Evolutionary conservation across 331 rosid genomes (phyloP).

Genomic region (Pyracantha coccinea): DNA sequence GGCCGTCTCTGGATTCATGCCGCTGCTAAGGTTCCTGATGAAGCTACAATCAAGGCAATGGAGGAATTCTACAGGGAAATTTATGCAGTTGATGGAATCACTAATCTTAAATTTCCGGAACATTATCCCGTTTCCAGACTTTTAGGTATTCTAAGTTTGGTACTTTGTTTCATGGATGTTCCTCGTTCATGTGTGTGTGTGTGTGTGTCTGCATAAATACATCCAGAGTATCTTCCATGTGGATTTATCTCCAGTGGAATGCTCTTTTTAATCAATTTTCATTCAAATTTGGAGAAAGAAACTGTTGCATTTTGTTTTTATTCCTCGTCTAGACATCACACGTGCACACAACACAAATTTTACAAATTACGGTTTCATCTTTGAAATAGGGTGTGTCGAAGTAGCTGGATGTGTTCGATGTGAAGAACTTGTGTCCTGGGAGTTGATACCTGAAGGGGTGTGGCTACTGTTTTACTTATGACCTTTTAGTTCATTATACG

Average conservation of each 20-base stretch:
- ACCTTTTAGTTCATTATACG: background rate
- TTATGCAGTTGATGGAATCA: slow-evolving; percentile 68
- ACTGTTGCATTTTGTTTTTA: background rate
- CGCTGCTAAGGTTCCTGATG: slow-evolving; percentile 88
- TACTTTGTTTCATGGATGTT: background rate
- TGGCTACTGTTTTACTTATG: background rate
- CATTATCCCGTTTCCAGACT: slow-evolving; percentile 91
- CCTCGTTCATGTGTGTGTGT: background rate
- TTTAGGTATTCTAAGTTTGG: slow-evolving; percentile 36
- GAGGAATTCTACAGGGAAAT: slow-evolving; percentile 75
- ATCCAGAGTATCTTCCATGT: background rate
- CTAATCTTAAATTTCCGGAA: slow-evolving; percentile 68
- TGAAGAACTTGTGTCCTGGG: slow-evolving; percentile 71
- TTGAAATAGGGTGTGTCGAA: slow-evolving; percentile 63
- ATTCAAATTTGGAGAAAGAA: background rate
- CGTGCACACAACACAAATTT: background rate
- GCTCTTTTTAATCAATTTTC: background rate
- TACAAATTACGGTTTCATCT: slow-evolving; percentile 4
- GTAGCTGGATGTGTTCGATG: slow-evolving; percentile 77
- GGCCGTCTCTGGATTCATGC: slow-evolving; percentile 99
- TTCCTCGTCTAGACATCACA: background rate
- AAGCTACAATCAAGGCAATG: slow-evolving; percentile 87
- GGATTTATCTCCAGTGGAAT: too few species aligned
- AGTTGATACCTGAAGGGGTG: slow-evolving; percentile 85
- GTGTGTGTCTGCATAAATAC: background rate